phyloP scores from a whole-genome alignment of 2,329 filamentous ascomycete species.

The Fusarium metavorans region DNA sequence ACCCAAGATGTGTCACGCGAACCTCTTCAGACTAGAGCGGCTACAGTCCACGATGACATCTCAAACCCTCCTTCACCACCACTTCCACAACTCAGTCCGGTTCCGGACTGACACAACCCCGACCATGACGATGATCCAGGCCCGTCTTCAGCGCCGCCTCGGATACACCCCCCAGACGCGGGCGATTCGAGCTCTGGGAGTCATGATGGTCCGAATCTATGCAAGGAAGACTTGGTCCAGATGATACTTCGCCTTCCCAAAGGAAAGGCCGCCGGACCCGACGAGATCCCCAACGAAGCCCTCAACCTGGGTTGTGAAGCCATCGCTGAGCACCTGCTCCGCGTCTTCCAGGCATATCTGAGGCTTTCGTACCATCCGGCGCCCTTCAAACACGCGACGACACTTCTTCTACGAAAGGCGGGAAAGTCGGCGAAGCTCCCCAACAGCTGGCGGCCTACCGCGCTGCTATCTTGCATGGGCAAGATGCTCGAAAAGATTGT shows the following conservation, averaged over 20 bases:
- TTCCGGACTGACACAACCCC: background rate
- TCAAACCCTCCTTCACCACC: background rate
- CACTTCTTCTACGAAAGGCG: constrained; percentile 6
- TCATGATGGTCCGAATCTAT: background rate
- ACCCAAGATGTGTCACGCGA: background rate
- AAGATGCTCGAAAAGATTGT: constrained; percentile 17
- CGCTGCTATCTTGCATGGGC: background rate
- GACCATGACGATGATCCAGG: background rate
- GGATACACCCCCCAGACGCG: background rate
- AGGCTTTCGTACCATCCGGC: background rate
- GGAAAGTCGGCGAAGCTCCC: background rate
- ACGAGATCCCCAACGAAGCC: constrained; percentile 14
- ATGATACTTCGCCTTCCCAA: background rate
- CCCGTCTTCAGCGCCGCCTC: background rate
- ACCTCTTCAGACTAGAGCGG: background rate
- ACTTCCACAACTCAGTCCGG: background rate
- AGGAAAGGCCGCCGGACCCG: constrained; percentile 2
- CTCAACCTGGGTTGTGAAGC: background rate
- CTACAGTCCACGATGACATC: background rate
- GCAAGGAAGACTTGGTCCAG: background rate
- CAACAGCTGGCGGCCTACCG: constrained; percentile 12
- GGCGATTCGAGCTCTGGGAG: background rate
- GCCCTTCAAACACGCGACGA: constrained; percentile 1
- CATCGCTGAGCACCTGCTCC: background rate
- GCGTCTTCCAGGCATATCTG: constrained; percentile 2